Percentiles rank a stretch among this genome's conserved stretches.
Evolutionary conservation across 2,329 filamentous ascomycete genomes (phyloP).

Genomic region (Cadophora sp.): DNA sequence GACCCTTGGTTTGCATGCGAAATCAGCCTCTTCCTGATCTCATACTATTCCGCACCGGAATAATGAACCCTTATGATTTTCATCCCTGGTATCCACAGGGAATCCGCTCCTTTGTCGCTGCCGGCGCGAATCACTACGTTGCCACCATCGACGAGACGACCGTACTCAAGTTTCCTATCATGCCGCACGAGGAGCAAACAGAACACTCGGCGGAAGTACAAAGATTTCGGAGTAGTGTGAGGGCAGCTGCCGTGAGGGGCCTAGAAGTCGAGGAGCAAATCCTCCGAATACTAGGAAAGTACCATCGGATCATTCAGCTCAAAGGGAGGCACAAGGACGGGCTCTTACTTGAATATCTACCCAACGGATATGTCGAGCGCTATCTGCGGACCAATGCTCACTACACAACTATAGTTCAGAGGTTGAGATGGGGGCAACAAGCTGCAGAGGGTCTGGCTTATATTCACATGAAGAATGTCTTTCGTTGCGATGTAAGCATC

Average conservation of each 20-base stretch:
- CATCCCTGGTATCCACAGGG: conserved; percentile 10
- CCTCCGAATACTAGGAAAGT: neutral
- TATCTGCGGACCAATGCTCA: neutral
- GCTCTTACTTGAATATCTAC: conserved; percentile 8
- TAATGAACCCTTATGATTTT: conserved; percentile 14
- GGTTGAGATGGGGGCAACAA: conserved; percentile 8
- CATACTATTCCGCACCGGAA: conserved; percentile 10
- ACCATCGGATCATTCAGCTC: conserved; percentile 2
- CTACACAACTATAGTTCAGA: neutral
- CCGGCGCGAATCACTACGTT: conserved; percentile 14
- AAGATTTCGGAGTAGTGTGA: conserved; percentile 26
- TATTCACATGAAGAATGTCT: conserved; percentile 4
- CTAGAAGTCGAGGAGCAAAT: conserved; percentile 8
- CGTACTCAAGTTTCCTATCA: conserved; percentile 6
- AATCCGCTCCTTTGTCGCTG: conserved; percentile 15
- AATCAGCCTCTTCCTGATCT: conserved; percentile 12
- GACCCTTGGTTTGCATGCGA: neutral
- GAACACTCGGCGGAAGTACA: conserved; percentile 22
- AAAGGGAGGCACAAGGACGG: conserved; percentile 8
- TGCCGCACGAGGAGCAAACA: conserved; percentile 21
- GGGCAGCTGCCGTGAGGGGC: conserved; percentile 13
- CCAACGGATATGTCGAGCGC: conserved; percentile 3
- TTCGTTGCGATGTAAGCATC: conserved; percentile 6
- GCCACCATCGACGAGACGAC: conserved; percentile 11
- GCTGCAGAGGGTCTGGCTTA: conserved; percentile 7